phyloP scores from a whole-genome alignment of 495 filamentous ascomycete species.

The Immersiella caudata region DNA sequence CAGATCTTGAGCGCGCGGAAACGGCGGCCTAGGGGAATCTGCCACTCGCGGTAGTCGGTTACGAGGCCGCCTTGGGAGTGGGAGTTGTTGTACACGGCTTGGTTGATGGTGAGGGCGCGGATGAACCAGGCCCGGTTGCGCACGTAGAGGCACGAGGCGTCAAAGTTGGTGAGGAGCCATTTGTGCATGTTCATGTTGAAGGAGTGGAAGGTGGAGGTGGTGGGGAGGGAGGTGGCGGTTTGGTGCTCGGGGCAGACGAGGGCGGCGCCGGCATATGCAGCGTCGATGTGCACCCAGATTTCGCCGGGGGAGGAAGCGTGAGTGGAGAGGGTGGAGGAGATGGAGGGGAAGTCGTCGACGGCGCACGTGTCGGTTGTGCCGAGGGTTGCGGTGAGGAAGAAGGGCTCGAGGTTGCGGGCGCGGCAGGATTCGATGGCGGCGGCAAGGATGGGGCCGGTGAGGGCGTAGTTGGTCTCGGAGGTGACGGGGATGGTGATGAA shows the following conservation, averaged over 20 bases:
- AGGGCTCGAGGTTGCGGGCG: slow-evolving; percentile 72
- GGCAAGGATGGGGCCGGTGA: slow-evolving; percentile 68
- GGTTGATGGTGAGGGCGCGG: slow-evolving; percentile 75
- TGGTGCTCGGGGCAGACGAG: slow-evolving; percentile 81
- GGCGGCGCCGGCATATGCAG: slow-evolving; percentile 87
- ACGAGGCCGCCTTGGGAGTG: slow-evolving; percentile 83
- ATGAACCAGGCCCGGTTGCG: slow-evolving; percentile 73
- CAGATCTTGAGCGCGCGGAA: slow-evolving; percentile 94
- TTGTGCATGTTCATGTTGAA: slow-evolving; percentile 98
- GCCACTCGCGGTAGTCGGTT: slow-evolving; percentile 98
- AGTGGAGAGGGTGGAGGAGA: slow-evolving; percentile 65
- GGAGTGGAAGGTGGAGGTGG: slow-evolving; percentile 73
- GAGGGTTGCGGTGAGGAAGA: slow-evolving; percentile 81
- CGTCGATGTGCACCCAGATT: slow-evolving; percentile 93
- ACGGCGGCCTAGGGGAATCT: slow-evolving; percentile 90
- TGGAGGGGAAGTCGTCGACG: slow-evolving; percentile 75
- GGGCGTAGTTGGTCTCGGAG: slow-evolving; percentile 64
- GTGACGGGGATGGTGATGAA: slow-evolving; percentile 67
- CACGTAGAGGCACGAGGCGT: slow-evolving; percentile 82
- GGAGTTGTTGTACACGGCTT: slow-evolving; percentile 76
- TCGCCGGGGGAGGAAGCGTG: slow-evolving; percentile 43
- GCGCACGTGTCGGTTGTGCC: slow-evolving; percentile 90
- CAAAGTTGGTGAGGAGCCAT: slow-evolving; percentile 95
- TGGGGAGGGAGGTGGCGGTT: slow-evolving; percentile 46
- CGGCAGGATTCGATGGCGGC: slow-evolving; percentile 61